phyloP scores from a whole-genome alignment of 2,329 filamentous ascomycete species.

The Raffaelea albimanens region DNA sequence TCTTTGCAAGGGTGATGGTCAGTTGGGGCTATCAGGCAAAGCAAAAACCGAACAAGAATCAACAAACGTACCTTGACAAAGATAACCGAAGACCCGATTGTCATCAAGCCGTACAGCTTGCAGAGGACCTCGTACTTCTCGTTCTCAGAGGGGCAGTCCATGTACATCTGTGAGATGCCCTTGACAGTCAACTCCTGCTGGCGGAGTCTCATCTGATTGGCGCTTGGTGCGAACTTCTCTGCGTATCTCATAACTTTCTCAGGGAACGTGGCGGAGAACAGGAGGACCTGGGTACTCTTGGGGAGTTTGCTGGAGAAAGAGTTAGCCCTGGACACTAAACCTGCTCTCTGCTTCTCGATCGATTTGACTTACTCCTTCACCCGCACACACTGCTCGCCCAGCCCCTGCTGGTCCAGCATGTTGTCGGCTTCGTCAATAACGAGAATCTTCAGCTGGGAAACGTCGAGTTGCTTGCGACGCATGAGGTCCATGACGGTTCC shows the following conservation, averaged over 20 bases:
- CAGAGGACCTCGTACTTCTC: conserved; percentile 84
- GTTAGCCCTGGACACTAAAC: not conserved
- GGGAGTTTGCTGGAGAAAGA: conserved; percentile 54
- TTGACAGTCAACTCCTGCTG: conserved; percentile 91
- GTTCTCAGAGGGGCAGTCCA: conserved; percentile 75
- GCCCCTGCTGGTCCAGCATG: conserved; percentile 92
- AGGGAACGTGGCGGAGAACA: conserved; percentile 94
- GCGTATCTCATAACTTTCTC: conserved; percentile 79
- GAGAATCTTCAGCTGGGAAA: conserved; percentile 64
- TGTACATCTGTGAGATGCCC: conserved; percentile 95
- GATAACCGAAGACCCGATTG: conserved; percentile 93
- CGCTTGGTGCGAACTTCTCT: conserved; percentile 70
- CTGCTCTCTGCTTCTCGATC: not conserved
- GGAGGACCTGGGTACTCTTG: conserved; percentile 68
- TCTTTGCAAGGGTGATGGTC: conserved; percentile 38
- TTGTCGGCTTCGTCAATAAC: conserved; percentile 97
- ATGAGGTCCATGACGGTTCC: conserved; percentile 88
- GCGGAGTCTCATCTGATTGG: conserved; percentile 79
- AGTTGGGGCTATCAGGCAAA: not conserved
- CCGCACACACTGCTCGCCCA: conserved; percentile 89
- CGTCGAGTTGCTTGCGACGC: conserved; percentile 64
- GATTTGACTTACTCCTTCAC: conserved; percentile 76
- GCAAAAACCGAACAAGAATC: not conserved
- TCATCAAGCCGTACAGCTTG: conserved; percentile 92
- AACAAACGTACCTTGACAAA: conserved; percentile 83